These are phyloP conservation scores for Zygoascus ofunaensis DNA, from an alignment of 805 yeast species.

Conservation along the genomic window DNA sequence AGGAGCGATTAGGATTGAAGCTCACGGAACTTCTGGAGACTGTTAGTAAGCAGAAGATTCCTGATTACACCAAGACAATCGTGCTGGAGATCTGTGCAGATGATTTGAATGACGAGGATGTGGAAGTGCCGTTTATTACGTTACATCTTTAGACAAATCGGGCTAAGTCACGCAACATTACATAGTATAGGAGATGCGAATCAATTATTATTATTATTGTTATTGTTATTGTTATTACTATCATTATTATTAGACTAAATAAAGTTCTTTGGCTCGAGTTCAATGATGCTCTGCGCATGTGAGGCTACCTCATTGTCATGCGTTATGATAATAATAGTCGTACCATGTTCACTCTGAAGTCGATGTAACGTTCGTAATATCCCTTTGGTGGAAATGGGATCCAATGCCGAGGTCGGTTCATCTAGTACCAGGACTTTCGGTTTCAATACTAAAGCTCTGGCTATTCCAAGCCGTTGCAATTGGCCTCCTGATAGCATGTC, in stretches of 20 bases:
- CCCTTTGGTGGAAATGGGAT: slow-evolving; percentile 45
- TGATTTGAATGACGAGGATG: slow-evolving; percentile 88
- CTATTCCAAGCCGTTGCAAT: slow-evolving; percentile 74
- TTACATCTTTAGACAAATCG: slow-evolving; percentile 38
- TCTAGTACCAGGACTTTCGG: slow-evolving; percentile 65
- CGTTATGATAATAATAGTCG: slow-evolving; percentile 55
- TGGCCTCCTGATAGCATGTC: slow-evolving; percentile 79
- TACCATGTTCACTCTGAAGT: slow-evolving; percentile 29
- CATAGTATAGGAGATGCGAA: too few species aligned
- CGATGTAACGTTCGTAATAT: slow-evolving; percentile 44
- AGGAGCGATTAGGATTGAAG: slow-evolving; percentile 61
- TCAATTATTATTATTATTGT: too few species aligned
- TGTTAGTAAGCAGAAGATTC: slow-evolving; percentile 79
- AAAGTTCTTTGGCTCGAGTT: too few species aligned
- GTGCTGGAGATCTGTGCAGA: slow-evolving; percentile 89
- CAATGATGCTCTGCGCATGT: slow-evolving; percentile 42
- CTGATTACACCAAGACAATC: slow-evolving; percentile 62
- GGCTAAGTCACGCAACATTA: too few species aligned
- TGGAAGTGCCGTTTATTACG: slow-evolving; percentile 83
- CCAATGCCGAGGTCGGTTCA: slow-evolving; percentile 86
- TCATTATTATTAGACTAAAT: too few species aligned
- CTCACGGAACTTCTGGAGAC: slow-evolving; percentile 69
- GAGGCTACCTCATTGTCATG: slow-evolving; percentile 64
- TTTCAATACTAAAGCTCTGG: slow-evolving; percentile 62
- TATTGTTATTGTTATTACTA: too few species aligned